A percentile compares a stretch with the other conserved stretches of the same genome.
phyloP scores from a whole-genome alignment of 805 yeast species.

The Barnettozyma californica region DNA sequence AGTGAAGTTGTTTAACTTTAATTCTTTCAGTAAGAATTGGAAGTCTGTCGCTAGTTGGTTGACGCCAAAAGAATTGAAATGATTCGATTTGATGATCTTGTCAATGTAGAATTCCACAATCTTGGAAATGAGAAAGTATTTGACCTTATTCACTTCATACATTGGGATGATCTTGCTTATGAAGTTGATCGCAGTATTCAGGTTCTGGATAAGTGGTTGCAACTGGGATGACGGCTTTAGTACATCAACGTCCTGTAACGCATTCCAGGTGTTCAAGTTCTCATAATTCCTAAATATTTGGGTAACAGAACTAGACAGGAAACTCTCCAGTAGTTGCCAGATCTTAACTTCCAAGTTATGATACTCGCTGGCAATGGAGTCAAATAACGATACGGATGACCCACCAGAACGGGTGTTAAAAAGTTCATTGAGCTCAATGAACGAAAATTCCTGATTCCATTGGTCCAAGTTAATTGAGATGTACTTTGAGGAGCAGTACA shows the following conservation, averaged over 20 bases:
- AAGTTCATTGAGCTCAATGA: slow-evolving; percentile 21
- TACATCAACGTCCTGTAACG: neutral
- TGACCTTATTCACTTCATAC: slow-evolving; percentile 18
- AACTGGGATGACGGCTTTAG: slow-evolving; percentile 25
- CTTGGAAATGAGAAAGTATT: slow-evolving; percentile 22
- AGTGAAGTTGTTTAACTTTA: neutral
- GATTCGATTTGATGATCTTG: slow-evolving; percentile 32
- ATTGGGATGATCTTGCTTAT: slow-evolving; percentile 12
- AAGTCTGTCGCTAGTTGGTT: slow-evolving; percentile 30
- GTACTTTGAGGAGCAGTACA: slow-evolving; percentile 23
- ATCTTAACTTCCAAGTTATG: slow-evolving; percentile 25
- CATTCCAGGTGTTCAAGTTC: slow-evolving; percentile 29
- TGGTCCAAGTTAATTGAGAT: slow-evolving; percentile 16
- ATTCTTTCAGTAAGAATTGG: slow-evolving; percentile 1
- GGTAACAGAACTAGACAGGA: slow-evolving; percentile 27
- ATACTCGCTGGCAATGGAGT: slow-evolving; percentile 26
- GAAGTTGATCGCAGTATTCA: slow-evolving; percentile 22
- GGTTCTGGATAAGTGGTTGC: slow-evolving; percentile 18
- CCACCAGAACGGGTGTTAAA: slow-evolving; percentile 19
- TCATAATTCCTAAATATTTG: slow-evolving; percentile 29
- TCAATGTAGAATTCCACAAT: slow-evolving; percentile 30
- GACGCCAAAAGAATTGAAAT: slow-evolving; percentile 30
- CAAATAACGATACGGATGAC: slow-evolving; percentile 24
- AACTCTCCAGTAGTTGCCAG: slow-evolving; percentile 26
- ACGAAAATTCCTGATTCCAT: slow-evolving; percentile 25